Evolutionary conservation across 2,329 filamentous ascomycete genomes (phyloP).

Genomic region (Diaporthe sp.): DNA sequence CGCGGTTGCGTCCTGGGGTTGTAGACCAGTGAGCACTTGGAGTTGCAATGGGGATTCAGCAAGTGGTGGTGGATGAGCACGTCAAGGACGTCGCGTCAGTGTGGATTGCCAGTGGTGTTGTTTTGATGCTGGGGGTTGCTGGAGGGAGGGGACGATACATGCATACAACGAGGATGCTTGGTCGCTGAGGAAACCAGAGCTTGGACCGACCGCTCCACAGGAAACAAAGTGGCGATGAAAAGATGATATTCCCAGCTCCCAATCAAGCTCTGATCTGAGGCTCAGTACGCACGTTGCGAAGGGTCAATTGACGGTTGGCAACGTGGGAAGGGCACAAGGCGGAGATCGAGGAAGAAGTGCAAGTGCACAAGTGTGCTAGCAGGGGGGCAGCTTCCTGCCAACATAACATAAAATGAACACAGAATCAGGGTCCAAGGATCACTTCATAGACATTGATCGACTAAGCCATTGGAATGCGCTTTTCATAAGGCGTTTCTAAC

Average conservation of each 20-base stretch:
- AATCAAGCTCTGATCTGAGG: not conserved
- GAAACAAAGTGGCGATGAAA: conserved; percentile 36
- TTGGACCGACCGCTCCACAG: conserved; percentile 31
- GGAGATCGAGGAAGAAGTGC: not conserved
- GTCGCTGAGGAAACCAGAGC: conserved; percentile 24
- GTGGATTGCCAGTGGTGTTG: not conserved
- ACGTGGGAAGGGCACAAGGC: conserved; percentile 4
- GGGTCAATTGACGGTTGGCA: not conserved
- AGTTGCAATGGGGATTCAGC: conserved; percentile 19
- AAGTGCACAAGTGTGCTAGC: not conserved
- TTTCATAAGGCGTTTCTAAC: conserved; percentile 1
- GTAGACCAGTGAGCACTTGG: conserved; percentile 10
- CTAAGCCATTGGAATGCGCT: conserved; percentile 5
- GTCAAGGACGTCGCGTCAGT: not conserved
- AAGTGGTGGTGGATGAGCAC: conserved; percentile 11
- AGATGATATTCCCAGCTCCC: conserved; percentile 30
- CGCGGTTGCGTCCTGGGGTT: not conserved
- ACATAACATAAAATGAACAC: not conserved
- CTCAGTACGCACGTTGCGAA: not conserved
- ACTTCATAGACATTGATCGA: conserved; percentile 1
- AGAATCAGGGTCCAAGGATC: not conserved
- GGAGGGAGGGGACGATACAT: conserved; percentile 13
- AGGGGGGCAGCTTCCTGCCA: conserved; percentile 8
- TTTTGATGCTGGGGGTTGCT: conserved; percentile 25
- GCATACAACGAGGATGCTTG: conserved; percentile 4